Evolutionary conservation across 2,329 filamentous ascomycete genomes (phyloP).

Genomic region (Domatiomyces globalis): DNA sequence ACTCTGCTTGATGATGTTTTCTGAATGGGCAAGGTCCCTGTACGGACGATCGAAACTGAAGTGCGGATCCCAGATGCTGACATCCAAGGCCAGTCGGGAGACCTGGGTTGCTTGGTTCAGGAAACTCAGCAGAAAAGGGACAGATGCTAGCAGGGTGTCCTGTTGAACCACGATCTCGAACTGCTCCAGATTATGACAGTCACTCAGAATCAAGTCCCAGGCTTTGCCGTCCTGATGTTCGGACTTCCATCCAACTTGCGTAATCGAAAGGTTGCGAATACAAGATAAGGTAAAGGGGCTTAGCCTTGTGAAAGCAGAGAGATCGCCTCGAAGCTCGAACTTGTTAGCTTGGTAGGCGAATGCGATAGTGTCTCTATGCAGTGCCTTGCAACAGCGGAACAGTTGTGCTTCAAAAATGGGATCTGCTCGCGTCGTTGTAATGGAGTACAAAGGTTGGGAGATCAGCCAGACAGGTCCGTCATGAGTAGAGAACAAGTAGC

Average conservation of each 20-base stretch:
- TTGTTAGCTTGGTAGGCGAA: constrained; percentile 10
- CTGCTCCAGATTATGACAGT: too few relatives aligned
- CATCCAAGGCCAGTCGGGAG: constrained; percentile 5
- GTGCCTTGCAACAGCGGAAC: constrained; percentile 10
- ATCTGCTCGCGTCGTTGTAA: background rate
- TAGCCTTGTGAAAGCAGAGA: constrained; percentile 5
- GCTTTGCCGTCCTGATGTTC: too few relatives aligned
- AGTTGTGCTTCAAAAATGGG: constrained; percentile 9
- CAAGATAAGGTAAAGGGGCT: constrained; percentile 5
- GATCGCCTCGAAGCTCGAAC: constrained; percentile 7
- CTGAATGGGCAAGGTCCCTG: constrained; percentile 1
- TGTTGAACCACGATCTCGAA: background rate
- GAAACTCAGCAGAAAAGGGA: background rate
- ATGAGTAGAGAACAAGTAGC: constrained; percentile 7
- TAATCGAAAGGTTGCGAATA: constrained; percentile 3
- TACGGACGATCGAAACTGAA: constrained; percentile 11
- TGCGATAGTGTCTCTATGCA: constrained; percentile 9
- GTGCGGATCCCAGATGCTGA: constrained; percentile 9
- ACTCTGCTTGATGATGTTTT: background rate
- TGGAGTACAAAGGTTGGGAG: background rate
- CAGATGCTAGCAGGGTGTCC: background rate
- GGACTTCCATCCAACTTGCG: too few relatives aligned
- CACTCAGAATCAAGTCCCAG: background rate
- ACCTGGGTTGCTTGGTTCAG: background rate
- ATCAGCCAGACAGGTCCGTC: background rate